Evolutionary conservation across 2,329 filamentous ascomycete genomes (phyloP).

Genomic region (Aspergillus sp.): DNA sequence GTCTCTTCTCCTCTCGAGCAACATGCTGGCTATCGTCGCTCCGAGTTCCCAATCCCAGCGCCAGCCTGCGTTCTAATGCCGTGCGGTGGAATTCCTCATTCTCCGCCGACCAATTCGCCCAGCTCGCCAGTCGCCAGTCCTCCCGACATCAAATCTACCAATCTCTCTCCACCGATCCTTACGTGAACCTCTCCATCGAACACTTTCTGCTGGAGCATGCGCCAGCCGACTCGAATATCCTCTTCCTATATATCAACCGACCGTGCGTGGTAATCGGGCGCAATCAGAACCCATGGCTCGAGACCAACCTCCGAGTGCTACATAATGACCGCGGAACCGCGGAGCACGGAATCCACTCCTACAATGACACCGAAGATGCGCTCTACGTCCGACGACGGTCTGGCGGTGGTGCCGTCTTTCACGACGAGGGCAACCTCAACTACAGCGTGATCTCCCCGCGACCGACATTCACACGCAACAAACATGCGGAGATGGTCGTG

Average conservation of each 20-base stretch:
- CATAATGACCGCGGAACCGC: constrained; percentile 37
- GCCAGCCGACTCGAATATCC: constrained; percentile 69
- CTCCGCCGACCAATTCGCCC: constrained; percentile 33
- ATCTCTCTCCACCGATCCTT: constrained; percentile 71
- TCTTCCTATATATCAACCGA: constrained; percentile 85
- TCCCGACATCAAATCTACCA: constrained; percentile 65
- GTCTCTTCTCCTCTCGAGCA: constrained; percentile 20
- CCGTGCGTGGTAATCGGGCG: constrained; percentile 89
- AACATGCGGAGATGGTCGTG: constrained; percentile 89
- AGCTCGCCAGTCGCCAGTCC: constrained; percentile 36
- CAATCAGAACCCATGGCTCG: constrained; percentile 97
- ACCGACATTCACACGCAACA: constrained; percentile 74
- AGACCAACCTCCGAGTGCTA: constrained; percentile 73
- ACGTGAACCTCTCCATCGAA: constrained; percentile 90
- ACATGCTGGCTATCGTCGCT: constrained; percentile 23
- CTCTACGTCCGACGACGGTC: constrained; percentile 79
- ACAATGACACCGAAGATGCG: constrained; percentile 38
- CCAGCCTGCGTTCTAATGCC: background rate
- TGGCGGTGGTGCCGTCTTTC: constrained; percentile 91
- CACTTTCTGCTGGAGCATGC: constrained; percentile 81
- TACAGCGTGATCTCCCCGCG: constrained; percentile 89
- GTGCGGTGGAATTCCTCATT: constrained; percentile 36
- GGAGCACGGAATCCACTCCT: constrained; percentile 15
- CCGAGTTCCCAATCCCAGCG: constrained; percentile 14
- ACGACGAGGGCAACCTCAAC: constrained; percentile 91